Evolutionary conservation across 2,329 filamentous ascomycete genomes (phyloP), one percentile per base, ranked within the genome.

Genomic region (Neoascochyta sp.): DNA sequence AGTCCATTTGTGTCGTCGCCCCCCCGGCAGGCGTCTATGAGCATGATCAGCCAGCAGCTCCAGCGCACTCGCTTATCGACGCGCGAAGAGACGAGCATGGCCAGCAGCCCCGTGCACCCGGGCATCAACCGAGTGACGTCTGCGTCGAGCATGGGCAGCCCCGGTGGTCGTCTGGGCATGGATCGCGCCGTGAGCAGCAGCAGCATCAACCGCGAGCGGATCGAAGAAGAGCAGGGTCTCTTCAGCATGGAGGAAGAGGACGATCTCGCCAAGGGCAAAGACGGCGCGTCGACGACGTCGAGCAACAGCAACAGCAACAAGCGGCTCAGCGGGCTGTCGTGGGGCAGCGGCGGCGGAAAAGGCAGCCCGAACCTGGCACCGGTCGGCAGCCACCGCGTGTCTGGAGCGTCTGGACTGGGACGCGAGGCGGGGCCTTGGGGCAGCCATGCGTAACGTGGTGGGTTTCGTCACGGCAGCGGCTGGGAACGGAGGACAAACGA

Each of bases 11-110:
- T 78, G 22, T 69, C 73, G 4, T 76, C 73, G 16, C 74, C 76
- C 9, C 68, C 71, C 16, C 68, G 74, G 12, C 74, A 76, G 47
- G 65, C 72, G 4, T 73, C 73, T 9, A 76, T 78, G 68, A 75
- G 74, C 29, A 76, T 76, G 68, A 74, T 80, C 32, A 77, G 74
- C 25, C 74, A 78, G 49, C 75, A 76, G 43, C 53, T 76, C 39
- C 63, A 68, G 38, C 62, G 69, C 19, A 68, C 64, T 6, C 61
- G 68, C 9, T 48, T 67, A 6, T 59, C 62, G 3, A 52, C 52
- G 4, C 53, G 57, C 16, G 57, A 62, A 12, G 55, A 54, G 12
- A 33, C 41, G 16, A 13, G 19, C 9, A 24, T 23, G 3, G 16
- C 23, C 8, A 8, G 12, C 22, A 21, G n/a, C 29, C 52, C 55